Base-by-base conservation (phyloP, 208 protist species). In the Vickermania spadyakhi region DNA sequence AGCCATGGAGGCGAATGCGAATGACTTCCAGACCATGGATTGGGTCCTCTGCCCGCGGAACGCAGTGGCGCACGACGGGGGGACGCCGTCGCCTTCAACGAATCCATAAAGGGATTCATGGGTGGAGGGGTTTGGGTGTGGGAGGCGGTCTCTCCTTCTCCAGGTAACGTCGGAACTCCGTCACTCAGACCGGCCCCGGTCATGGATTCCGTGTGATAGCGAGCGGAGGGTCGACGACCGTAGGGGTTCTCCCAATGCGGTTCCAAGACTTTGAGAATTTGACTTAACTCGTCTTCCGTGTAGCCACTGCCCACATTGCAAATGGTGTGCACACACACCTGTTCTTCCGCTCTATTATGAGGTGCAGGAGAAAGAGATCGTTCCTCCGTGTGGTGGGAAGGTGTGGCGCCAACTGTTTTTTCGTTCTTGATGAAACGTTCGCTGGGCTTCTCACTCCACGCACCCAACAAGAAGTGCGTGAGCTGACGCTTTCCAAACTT, bases 301-400 rank as follows among this genome's bases (percentile, higher is more conserved):
- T 85, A 86, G 28, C 78, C 79, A 51, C 64, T 84, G n/a, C 73
- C 79, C 0, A 89, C 72, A 42, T 84, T 84, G 60, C 72, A 84
- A 54, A 86, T 72, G 23, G 79, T 82, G 56, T 75, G 70, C 36
- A 45, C 36, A 7, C 7, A 18, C 11, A 7, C 36, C 36, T 45
- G 36, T 7, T 7, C 36, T n/a, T n/a, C n/a, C n/a, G n/a, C n/a
- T n/a, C n/a, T n/a, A n/a, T n/a, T n/a, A n/a, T n/a, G n/a, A n/a
- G n/a, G n/a, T n/a, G n/a, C n/a, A n/a, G n/a, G n/a, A 18, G 36
- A 45, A 7, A 45, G 11, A 45, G 7, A 7, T 45, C 11, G 11
- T 18, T 45, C 36, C 36, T 45, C 36, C 18, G 11, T 45, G 11
- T 7, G 7, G 11, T 45, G 36, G 36, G 11, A 7, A n/a, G n/a